Evolutionary conservation across 78 protist genomes (phyloP), one percentile per base, ranked within the genome.

Genomic region (Dictyostelium discoideum): DNA sequence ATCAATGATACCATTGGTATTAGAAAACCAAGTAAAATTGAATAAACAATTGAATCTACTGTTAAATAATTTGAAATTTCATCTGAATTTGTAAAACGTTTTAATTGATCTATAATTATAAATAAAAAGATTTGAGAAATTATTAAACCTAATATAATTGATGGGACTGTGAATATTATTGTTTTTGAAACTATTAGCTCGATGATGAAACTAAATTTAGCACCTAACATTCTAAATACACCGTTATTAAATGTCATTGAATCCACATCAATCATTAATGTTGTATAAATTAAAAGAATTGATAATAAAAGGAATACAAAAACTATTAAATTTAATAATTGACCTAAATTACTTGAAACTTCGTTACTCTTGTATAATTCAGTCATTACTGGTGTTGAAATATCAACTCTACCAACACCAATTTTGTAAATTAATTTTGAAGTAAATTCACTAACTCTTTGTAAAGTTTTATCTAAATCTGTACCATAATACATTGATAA

Each of bases 191-290:
- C 14, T 50, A 98, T 81, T 22, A 97, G 46, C 39, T 65, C 81
- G 2, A 98, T 67, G 4, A 98, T 67, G 2, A 96, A 96, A 9
- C 37, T 2, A 18, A 92, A 22, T 3, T 50, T 85, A 37, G 93
- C 86, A 11, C 99, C 98, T 9, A 98, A 44, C 98, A 98, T 96
- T 39, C 98, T 79, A 26, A 97, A 13, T 13, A 97, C 92, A 78
- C 98, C 99, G 54, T 93, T 72, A 69, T 98, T 99, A 79, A 97
- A 98, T 10, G 98, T 87, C 29, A 98, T 84, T 10, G 97, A 92
- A 29, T 98, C 99, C 16, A 98, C 97, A 22, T 81, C 89, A 50
- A 98, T 76, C 97, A 97, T 96, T 44, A 98, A 86, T 78, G 98
- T 82, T 32, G 99, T 93, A 92, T 98, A 98, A 42, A 98, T 96